phyloP scores from a whole-genome alignment of 2,329 filamentous ascomycete species.

The Ophiostoma sp. region DNA sequence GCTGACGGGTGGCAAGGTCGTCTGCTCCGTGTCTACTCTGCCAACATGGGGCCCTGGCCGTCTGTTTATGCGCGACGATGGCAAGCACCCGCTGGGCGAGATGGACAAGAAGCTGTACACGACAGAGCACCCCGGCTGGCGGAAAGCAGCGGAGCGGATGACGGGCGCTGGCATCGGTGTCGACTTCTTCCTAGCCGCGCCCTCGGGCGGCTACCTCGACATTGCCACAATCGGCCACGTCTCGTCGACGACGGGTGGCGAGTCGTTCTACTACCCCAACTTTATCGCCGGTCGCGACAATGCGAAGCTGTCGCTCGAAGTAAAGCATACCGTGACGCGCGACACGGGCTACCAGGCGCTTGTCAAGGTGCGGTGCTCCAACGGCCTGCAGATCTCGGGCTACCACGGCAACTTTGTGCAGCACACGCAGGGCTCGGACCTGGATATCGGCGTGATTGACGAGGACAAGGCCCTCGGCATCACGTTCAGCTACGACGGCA shows the following conservation, averaged over 20 bases:
- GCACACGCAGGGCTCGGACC: slow-evolving; percentile 87
- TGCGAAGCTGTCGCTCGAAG: slow-evolving; percentile 75
- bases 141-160: slow-evolving; percentile 81
- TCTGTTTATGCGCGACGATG: slow-evolving; percentile 79
- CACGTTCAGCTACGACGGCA: slow-evolving; percentile 91
- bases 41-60: slow-evolving; percentile 88
- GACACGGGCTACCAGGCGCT: slow-evolving; percentile 93
- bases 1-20: slow-evolving; percentile 83
- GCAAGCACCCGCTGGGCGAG: slow-evolving; percentile 72
- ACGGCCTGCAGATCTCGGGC: slow-evolving; percentile 84
- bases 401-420: slow-evolving; percentile 97
- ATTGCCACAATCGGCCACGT: slow-evolving; percentile 91
- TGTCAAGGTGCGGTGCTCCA: slow-evolving; percentile 98
- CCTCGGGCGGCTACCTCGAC: slow-evolving; percentile 85
- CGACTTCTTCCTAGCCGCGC: slow-evolving; percentile 91
- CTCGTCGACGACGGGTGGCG: slow-evolving; percentile 82
- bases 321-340: slow-evolving; percentile 77
- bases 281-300: slow-evolving; percentile 84
- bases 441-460: slow-evolving; percentile 89
- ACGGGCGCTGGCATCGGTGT: slow-evolving; percentile 78
- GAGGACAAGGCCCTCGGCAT: slow-evolving; percentile 90
- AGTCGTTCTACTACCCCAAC: slow-evolving; percentile 95
- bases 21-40: slow-evolving; percentile 80
- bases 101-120: slow-evolving; percentile 86
- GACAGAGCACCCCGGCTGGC: slow-evolving; percentile 84